Base-by-base conservation (phyloP, 2,329 filamentous ascomycete species). In the Raffaelea deltoideospora region DNA sequence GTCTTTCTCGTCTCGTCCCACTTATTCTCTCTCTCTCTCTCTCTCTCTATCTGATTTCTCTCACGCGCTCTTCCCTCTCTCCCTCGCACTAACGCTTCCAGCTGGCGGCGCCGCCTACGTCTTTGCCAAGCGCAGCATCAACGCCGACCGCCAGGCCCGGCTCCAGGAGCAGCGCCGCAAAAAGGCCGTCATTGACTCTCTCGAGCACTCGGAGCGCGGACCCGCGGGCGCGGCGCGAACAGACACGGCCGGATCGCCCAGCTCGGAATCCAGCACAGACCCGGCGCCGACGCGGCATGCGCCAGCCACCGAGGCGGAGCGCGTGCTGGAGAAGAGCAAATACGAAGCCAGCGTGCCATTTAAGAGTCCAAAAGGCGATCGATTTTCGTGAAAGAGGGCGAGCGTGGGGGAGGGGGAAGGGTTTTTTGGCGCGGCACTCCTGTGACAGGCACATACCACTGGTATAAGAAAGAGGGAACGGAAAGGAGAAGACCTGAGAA, bases 121-220 rank as follows among this genome's bases (percentile, higher is more conserved):
- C 65, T 94, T 95, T 56, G 90, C 90, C 45, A 98, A 98, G 69
- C 72, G 75, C 53, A 79, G 78, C 57, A 93, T 98, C 69, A 94
- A 95, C 55, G 82, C 82, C 48, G 86, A 95, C 59, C 82, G 88
- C 45, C 68, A 72, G 42, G 64, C 73, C 42, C 75, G 83, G 50
- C 72, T 80, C 46, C 71, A 80, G 48, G 76, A 80, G 42, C 69
- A 67, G 40, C 67, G 70, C 38, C 61, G 73, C 48, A 77, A 79
- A 61, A 78, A 69, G 61, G 69, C 68, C 40, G 60, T 65, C 48
- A 61, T 67, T 29, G 59, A 68, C 20, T 63, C 64, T n/a, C 57
- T 76, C 41, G 70, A 76, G 49, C 57, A 68, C 44, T 54, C 58
- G 31, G 46, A 53, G 31, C 13, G 22, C 21, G 17, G 23, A 9